Evolutionary conservation across 2,329 filamentous ascomycete genomes (phyloP), one percentile per base, ranked within the genome.

Genomic region (Pseudogymnoascus sp.): DNA sequence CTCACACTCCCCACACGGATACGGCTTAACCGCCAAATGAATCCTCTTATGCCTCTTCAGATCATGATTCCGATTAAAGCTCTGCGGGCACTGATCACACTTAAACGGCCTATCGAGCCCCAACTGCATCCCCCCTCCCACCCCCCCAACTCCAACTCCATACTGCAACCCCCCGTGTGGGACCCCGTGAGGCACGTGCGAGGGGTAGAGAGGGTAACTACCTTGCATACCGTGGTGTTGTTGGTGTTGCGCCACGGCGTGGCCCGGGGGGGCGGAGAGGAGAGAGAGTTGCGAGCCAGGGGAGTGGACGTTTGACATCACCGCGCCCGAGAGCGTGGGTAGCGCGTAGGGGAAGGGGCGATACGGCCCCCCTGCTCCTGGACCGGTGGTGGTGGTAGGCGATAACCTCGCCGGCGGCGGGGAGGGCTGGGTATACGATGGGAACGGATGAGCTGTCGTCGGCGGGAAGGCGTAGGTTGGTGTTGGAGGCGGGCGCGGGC

Each of bases 11-110:
- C 80, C 84, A 74, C 94, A 99, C 0, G 92, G 92, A 74, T 93
- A 97, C 0, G 94, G 94, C 80, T 99, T 99, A 42, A 97, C 91
- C 0, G 92, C 90, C 64, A 97, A 77, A 75, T 99, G 94, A 64
- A 97, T 97, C 60, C 92, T 81, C 80, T 96, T 96, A 75, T 99
- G 94, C 61, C 94, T 84, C 77, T 99, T 99, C 69, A 97, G 76
- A 72, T 97, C 94, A 72, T 97, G 94, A 68, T 97, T 97, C 4
- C 94, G 83, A 75, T 96, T 97, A 78, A 99, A 99, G 38, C 90
- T 92, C 73, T 96, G 91, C 0, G 90, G 85, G 72, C 94, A 99
- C 72, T 90, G 84, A 69, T 97, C 92, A 73, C 94, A 99, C 75
- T 92, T 92, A 80, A 96, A 97, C 0, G 94, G 94, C 4, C 93